Conservation (phyloP, 2,329 filamentous ascomycete species). For the Pseudophaeomoniella oleicola region DNA sequence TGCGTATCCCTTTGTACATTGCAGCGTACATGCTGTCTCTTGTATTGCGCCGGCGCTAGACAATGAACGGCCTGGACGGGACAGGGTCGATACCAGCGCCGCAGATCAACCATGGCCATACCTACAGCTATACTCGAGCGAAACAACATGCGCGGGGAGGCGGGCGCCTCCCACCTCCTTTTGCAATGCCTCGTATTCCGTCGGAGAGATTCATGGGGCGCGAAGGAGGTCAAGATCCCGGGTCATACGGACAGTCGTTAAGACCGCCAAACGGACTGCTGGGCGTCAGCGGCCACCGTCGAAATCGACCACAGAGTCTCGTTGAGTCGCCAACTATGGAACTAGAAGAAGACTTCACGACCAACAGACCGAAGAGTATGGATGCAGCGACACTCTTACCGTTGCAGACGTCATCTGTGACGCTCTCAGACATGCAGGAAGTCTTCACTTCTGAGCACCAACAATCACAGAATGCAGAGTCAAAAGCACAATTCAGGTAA, state of each 20-base stretch:
- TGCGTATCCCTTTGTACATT: too few species aligned
- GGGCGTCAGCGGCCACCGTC: conserved; percentile 1
- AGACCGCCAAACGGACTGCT: not conserved
- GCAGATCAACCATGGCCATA: conserved; percentile 20
- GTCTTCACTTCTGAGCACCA: not conserved
- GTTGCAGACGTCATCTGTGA: not conserved
- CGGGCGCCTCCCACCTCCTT: conserved; percentile 9
- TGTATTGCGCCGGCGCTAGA: not conserved
- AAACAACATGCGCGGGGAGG: conserved; percentile 6
- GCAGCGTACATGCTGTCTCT: not conserved
- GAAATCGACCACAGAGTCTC: not conserved
- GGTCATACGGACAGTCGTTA: not conserved
- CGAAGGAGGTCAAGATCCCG: conserved; percentile 3
- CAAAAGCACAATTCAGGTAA: too few species aligned
- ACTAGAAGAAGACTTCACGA: not conserved
- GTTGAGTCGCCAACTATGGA: not conserved
- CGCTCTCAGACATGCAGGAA: not conserved
- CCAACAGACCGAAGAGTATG: not conserved
- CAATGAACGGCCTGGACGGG: conserved; percentile 8
- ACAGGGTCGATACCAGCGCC: conserved; percentile 13
- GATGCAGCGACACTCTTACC: not conserved
- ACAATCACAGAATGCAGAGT: too few species aligned
- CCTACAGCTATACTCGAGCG: conserved; percentile 20
- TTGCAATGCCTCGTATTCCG: conserved; percentile 11
- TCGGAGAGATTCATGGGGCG: conserved; percentile 8